Conservation (phyloP, 257 asterid genomes). For the Capsicum chinense region DNA sequence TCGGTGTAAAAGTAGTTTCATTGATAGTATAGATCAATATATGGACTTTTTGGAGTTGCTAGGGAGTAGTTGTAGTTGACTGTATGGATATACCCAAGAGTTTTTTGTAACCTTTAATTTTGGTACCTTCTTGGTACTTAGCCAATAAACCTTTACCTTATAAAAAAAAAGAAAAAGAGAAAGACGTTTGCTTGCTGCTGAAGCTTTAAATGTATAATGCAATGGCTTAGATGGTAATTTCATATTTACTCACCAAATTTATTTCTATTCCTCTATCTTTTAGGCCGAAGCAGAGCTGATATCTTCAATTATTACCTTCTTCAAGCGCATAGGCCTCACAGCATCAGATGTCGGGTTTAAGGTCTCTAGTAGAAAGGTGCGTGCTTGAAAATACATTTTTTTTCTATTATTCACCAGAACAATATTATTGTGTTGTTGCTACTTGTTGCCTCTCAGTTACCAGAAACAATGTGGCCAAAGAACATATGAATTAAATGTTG, state of each 20-base stretch:
- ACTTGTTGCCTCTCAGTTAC: background rate
- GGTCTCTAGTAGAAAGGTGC: slow-evolving; percentile 92
- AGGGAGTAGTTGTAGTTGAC: too few species aligned
- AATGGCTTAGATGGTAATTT: slow-evolving; percentile 11
- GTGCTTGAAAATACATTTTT: background rate
- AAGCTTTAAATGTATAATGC: slow-evolving; percentile 17
- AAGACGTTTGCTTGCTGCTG: background rate
- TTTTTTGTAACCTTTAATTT: too few species aligned
- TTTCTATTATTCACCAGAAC: background rate
- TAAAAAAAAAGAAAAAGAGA: background rate
- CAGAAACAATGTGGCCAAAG: background rate
- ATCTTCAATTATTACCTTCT: slow-evolving; percentile 80
- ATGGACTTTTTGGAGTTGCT: too few species aligned
- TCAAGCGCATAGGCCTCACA: slow-evolving; percentile 96
- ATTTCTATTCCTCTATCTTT: slow-evolving; percentile 17
- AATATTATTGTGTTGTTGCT: background rate
- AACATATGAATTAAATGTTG: background rate
- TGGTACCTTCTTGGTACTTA: too few species aligned
- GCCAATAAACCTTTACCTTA: too few species aligned
- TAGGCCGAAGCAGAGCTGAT: slow-evolving; percentile 99
- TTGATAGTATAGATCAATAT: too few species aligned
- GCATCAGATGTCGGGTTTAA: slow-evolving; percentile 95
- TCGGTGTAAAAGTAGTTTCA: too few species aligned
- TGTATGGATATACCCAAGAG: too few species aligned
- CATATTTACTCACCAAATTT: slow-evolving; percentile 15